phyloP scores from a whole-genome alignment of 73 alveolate genomes.

The Paramecium biaurelia region DNA sequence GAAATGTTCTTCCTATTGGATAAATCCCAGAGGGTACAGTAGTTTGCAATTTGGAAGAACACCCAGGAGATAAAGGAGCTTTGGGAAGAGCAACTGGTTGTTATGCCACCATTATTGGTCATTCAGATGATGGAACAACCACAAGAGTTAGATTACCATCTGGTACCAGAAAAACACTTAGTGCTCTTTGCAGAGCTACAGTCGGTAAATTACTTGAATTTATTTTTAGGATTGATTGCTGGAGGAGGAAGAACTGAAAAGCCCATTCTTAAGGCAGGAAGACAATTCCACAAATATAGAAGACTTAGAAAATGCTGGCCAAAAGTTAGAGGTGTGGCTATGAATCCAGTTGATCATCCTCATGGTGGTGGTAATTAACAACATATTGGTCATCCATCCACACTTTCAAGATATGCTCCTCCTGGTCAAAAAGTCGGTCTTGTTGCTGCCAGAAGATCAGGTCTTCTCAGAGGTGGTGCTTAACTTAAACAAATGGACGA shows the following conservation, averaged over 20 bases:
- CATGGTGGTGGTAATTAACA: constrained; percentile 93
- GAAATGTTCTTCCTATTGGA: constrained; percentile 93
- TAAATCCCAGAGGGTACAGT: constrained; percentile 96
- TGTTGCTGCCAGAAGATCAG: constrained; percentile 93
- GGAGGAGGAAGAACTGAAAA: constrained; percentile 98
- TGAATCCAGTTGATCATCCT: constrained; percentile 99
- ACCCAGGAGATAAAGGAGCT: constrained; percentile 94
- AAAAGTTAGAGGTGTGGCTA: constrained; percentile 94
- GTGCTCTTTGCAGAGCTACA: constrained; percentile 91
- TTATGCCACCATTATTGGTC: constrained; percentile 92
- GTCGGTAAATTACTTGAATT: constrained; percentile 66
- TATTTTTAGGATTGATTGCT: constrained; percentile 75
- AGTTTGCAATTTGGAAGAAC: constrained; percentile 90
- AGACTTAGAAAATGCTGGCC: constrained; percentile 97
- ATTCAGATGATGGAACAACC: constrained; percentile 89
- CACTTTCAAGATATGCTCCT: constrained; percentile 84
- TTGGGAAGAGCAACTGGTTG: constrained; percentile 96
- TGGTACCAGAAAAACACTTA: constrained; percentile 92
- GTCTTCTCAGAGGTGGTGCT: constrained; percentile 84
- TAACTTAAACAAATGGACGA: constrained; percentile 42
- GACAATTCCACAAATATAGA: constrained; percentile 87
- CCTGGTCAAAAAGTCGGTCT: constrained; percentile 89
- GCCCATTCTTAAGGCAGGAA: constrained; percentile 97
- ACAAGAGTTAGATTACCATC: constrained; percentile 86
- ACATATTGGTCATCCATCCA: constrained; percentile 89